Evolutionary conservation across 2,329 filamentous ascomycete genomes (phyloP), one percentile per base, ranked within the genome.

Genomic region (Cylindrodendrum hubeiense): DNA sequence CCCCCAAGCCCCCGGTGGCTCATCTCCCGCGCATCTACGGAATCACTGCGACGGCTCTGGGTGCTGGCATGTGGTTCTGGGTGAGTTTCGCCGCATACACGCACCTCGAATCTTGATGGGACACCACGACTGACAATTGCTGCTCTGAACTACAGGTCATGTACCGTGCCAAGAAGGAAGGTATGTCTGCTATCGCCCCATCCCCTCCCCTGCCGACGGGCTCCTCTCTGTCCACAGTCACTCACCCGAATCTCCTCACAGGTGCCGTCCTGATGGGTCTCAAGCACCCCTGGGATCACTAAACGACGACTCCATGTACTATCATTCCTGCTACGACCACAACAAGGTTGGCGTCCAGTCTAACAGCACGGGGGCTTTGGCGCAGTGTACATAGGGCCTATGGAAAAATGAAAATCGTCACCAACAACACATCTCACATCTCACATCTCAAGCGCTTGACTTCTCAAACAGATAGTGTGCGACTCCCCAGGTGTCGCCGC

Each of bases 1-100:
- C 41, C 34, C 79, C 78, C 15, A 81, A 79, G 70, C 80, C 80
- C 55, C 81, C 81, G 1, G 76, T 81, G 73, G 83, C 86, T 69
- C 85, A 86, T 71, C 85, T 86, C 67, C 82, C 83, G 41, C 80
- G 81, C 54, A 78, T 97, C 71, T 97, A 98, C 85, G 90, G 93
- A 79, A 92, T 95, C 81, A 88, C 91, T 63, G 95, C 93, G 50
- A 98, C 94, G 47, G 93, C 91, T 67, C 86, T 99, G 68, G 93
- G 94, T 73, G 96, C 96, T 60, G 93, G 92, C 83, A 99, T 98
- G 96, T 99, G 96, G 96, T 98, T 99, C 84, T 99, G 96, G 81
- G 95, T 98, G 89, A 78, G 92, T 85, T 43, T 12, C 7, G 19
- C 58, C 6, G 19, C 12, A 24, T n/a, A 17, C 15, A 39, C 22